Evolutionary conservation across 2,329 filamentous ascomycete genomes (phyloP).

Genomic region (Colletotrichum cordylinicola): DNA sequence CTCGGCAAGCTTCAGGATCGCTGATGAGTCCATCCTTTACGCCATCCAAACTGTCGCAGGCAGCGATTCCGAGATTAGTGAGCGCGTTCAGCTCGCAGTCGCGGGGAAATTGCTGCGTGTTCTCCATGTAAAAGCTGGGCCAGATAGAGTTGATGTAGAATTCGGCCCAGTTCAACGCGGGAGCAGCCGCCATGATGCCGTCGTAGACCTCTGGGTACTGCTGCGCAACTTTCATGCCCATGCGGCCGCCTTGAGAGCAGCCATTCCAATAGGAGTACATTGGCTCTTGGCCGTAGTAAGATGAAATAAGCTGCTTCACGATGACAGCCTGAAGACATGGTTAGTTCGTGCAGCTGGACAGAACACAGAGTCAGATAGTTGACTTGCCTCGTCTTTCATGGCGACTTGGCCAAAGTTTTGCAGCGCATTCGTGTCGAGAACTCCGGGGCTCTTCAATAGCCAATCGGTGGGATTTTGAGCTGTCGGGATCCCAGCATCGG

Average conservation of each 20-base stretch:
- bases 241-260: conserved; percentile 56
- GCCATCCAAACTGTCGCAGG: conserved; percentile 2
- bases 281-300: neutral
- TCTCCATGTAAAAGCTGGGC: neutral
- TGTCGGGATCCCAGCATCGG: neutral
- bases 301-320: neutral
- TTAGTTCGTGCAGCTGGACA: neutral
- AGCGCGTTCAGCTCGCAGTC: conserved; percentile 34
- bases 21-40: conserved; percentile 1
- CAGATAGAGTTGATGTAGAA: neutral
- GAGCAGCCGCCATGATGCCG: conserved; percentile 35
- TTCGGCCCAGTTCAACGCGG: conserved; percentile 19
- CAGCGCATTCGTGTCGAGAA: neutral
- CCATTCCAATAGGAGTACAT: conserved; percentile 49
- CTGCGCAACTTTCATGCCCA: conserved; percentile 53
- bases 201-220: conserved; percentile 54
- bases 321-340: neutral
- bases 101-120: neutral
- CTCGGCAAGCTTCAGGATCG: neutral
- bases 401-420: neutral
- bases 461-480: neutral
- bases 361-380: neutral
- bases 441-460: neutral
- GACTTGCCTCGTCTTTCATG: neutral
- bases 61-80: neutral